Percentiles rank a stretch among this genome's conserved stretches.
phyloP scores from a whole-genome alignment of 73 alveolate species.

The Paramecium sonneborni region DNA sequence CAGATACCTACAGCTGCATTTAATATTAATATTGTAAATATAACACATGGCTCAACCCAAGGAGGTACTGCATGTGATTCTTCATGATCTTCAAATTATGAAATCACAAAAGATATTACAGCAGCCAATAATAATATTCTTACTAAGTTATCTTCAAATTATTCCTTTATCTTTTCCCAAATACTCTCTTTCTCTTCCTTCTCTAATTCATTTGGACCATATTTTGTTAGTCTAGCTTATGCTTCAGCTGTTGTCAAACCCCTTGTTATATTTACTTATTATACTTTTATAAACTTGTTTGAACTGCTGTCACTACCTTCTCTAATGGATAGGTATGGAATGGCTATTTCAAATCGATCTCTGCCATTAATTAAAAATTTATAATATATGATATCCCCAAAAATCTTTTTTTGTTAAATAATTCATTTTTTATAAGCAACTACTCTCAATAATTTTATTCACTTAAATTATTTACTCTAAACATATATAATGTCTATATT shows the following conservation, averaged over 20 bases:
- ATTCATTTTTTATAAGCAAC: neutral
- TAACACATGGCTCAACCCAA: conserved; percentile 96
- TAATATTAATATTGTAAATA: conserved; percentile 87
- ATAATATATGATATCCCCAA: neutral
- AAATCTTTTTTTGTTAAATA: neutral
- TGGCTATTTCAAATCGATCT: conserved; percentile 13
- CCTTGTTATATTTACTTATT: neutral
- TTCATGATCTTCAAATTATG: conserved; percentile 63
- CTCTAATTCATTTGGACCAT: conserved; percentile 89
- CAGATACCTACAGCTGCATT: conserved; percentile 94
- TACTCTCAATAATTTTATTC: too few species aligned
- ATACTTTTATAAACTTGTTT: neutral
- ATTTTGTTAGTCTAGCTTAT: conserved; percentile 56
- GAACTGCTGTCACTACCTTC: neutral
- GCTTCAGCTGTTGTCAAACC: neutral
- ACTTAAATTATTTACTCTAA: neutral
- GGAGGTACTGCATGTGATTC: conserved; percentile 64
- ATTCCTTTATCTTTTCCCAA: conserved; percentile 90
- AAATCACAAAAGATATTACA: conserved; percentile 84
- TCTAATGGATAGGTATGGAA: neutral
- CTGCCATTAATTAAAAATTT: neutral
- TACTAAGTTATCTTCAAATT: conserved; percentile 92
- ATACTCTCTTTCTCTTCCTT: conserved; percentile 89
- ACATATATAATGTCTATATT: too few species aligned
- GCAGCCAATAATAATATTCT: conserved; percentile 94